phyloP scores from a whole-genome alignment of 805 yeast genomes.

The Cyberlindnera suaveolens region DNA sequence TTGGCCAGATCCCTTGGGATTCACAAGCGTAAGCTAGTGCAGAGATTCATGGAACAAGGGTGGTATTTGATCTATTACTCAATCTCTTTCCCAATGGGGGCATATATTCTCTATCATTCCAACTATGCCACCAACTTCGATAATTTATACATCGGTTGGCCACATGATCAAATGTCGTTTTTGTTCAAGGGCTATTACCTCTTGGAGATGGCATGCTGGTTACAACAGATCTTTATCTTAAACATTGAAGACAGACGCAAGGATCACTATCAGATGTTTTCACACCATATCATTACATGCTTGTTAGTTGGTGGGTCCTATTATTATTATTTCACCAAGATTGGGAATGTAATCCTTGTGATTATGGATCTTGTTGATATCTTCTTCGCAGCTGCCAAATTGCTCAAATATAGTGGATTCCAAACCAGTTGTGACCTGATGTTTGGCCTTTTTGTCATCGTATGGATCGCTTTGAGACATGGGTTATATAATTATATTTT shows the following conservation, averaged over 20 bases:
- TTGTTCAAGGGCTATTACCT: conserved; percentile 65
- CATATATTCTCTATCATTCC: conserved; percentile 41
- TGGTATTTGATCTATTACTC: conserved; percentile 66
- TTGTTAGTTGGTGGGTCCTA: conserved; percentile 66
- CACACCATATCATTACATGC: conserved; percentile 82
- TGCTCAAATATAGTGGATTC: conserved; percentile 67
- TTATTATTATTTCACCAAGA: conserved; percentile 59
- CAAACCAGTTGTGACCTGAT: conserved; percentile 55
- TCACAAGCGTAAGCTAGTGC: conserved; percentile 41
- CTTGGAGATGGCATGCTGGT: conserved; percentile 68
- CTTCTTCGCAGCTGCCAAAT: conserved; percentile 63
- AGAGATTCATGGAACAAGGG: conserved; percentile 81
- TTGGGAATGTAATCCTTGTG: conserved; percentile 73
- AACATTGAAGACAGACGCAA: conserved; percentile 75
- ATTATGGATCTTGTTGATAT: conserved; percentile 84
- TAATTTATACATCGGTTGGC: conserved; percentile 64
- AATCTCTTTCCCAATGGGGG: conserved; percentile 49
- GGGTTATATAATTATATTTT: conserved; percentile 63
- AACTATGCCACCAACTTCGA: conserved; percentile 55
- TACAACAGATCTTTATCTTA: conserved; percentile 71
- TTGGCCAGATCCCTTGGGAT: conserved; percentile 43
- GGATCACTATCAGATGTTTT: conserved; percentile 81
- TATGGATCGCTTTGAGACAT: conserved; percentile 73
- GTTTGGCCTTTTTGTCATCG: conserved; percentile 59
- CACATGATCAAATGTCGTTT: conserved; percentile 52